These are phyloP conservation scores for Irpex lacteus DNA, from an alignment of 1,284 basidiomycete genomes.

Conservation along the genomic window DNA sequence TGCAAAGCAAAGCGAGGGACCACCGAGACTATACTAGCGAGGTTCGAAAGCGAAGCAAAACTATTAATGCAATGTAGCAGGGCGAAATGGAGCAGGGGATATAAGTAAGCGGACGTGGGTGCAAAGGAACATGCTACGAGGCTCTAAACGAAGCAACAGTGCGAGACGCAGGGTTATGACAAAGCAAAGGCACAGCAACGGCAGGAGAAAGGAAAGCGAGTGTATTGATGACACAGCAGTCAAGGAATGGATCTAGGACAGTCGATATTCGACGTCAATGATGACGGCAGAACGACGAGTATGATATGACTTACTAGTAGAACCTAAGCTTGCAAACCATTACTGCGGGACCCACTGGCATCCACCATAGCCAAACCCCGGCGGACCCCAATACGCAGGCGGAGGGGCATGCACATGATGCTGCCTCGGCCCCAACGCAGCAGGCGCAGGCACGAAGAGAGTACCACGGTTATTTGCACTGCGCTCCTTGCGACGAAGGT, in stretches of 20 bases:
- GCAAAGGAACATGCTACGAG: not conserved
- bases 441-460: slow-evolving; percentile 41
- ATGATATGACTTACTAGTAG: no score
- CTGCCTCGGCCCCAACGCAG: slow-evolving; percentile 5
- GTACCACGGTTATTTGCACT: slow-evolving; percentile 72
- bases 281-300: no score
- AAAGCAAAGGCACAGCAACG: not conserved
- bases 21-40: no score
- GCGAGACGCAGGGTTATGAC: no score
- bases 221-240: not conserved
- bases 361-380: not conserved
- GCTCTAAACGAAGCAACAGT: not conserved
- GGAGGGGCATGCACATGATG: not conserved
- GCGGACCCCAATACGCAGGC: not conserved
- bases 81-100: no score
- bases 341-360: not conserved
- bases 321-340: no score
- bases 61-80: no score
- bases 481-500: slow-evolving; percentile 72
- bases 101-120: not conserved
- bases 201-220: not conserved
- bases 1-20: no score
- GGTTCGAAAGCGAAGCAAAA: no score
- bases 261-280: no score
- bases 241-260: no score